Percentiles rank a stretch among this genome's conserved stretches.
Conservation (phyloP, 2,329 filamentous ascomycete species). For the Stagonosporopsis vannaccii region DNA sequence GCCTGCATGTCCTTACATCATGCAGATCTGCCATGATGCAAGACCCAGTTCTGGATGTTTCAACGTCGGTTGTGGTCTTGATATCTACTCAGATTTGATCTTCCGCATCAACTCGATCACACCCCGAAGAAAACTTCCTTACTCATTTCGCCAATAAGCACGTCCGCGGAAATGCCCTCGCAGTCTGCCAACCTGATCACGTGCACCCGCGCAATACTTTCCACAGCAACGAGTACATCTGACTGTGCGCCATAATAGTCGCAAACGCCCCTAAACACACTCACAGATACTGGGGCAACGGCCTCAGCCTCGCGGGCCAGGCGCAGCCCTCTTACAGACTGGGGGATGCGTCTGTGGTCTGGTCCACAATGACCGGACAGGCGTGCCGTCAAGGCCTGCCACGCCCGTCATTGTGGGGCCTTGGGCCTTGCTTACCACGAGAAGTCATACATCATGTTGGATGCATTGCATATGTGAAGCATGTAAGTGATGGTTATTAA, state of each 20-base stretch:
- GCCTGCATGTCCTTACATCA: too few relatives aligned
- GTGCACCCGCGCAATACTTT: neutral
- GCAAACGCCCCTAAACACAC: neutral
- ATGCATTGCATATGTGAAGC: neutral
- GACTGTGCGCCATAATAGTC: neutral
- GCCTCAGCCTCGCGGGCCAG: constrained; percentile 6
- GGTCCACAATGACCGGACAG: constrained; percentile 18
- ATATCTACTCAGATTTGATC: neutral
- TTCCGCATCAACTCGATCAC: neutral
- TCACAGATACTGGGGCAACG: neutral
- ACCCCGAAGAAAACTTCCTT: too few relatives aligned
- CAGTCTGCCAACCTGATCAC: neutral
- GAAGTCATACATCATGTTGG: neutral
- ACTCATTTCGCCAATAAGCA: neutral
- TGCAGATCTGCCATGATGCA: too few relatives aligned
- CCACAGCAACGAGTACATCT: neutral
- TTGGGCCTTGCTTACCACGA: neutral
- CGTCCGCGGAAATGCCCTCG: neutral
- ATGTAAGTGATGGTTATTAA: neutral
- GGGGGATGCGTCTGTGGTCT: constrained; percentile 3
- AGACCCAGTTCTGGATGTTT: too few relatives aligned
- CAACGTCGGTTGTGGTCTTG: too few relatives aligned
- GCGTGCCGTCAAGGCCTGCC: constrained; percentile 7
- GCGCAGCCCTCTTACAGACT: neutral
- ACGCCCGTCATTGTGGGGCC: constrained; percentile 1